These are phyloP conservation scores for Rhinocladiella mackenziei DNA, from an alignment of 2,329 filamentous ascomycete species.

Conservation along the genomic window DNA sequence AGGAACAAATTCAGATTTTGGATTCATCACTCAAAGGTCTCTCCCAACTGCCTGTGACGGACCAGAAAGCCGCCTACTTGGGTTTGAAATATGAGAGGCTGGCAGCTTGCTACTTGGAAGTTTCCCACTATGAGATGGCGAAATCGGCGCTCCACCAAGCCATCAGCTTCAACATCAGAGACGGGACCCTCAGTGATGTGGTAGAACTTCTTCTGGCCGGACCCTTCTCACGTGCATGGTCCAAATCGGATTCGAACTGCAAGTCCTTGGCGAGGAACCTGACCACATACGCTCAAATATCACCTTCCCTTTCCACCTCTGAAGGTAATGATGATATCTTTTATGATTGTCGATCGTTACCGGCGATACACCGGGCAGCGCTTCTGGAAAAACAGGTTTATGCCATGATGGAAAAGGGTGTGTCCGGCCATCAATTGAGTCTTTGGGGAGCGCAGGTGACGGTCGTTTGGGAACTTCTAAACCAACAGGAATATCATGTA, in stretches of 20 bases:
- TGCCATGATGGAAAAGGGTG: constrained; percentile 6
- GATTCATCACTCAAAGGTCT: constrained; percentile 41
- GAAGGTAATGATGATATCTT: constrained; percentile 1
- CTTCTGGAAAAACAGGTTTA: constrained; percentile 27
- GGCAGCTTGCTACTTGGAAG: constrained; percentile 40
- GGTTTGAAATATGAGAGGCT: constrained; percentile 45
- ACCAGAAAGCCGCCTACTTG: constrained; percentile 39
- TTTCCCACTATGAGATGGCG: constrained; percentile 36
- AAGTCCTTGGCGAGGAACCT: constrained; percentile 38
- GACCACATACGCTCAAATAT: constrained; percentile 4
- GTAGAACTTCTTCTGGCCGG: constrained; percentile 29
- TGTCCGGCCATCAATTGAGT: constrained; percentile 8
- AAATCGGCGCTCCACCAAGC: constrained; percentile 39
- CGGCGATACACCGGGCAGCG: constrained; percentile 22
- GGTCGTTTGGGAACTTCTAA: constrained; percentile 6
- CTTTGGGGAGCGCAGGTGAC: constrained; percentile 5
- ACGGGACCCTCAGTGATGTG: constrained; percentile 36
- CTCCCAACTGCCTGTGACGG: constrained; percentile 33
- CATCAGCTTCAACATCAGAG: constrained; percentile 40
- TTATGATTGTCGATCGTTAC: constrained; percentile 19
- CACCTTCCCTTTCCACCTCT: constrained; percentile 1
- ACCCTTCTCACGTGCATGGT: constrained; percentile 32
- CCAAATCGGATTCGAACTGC: constrained; percentile 35
- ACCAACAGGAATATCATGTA: constrained; percentile 12
- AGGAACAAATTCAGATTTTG: constrained; percentile 38